Conservation (phyloP, 306 rosid genomes). For the Lagenaria siceraria region DNA sequence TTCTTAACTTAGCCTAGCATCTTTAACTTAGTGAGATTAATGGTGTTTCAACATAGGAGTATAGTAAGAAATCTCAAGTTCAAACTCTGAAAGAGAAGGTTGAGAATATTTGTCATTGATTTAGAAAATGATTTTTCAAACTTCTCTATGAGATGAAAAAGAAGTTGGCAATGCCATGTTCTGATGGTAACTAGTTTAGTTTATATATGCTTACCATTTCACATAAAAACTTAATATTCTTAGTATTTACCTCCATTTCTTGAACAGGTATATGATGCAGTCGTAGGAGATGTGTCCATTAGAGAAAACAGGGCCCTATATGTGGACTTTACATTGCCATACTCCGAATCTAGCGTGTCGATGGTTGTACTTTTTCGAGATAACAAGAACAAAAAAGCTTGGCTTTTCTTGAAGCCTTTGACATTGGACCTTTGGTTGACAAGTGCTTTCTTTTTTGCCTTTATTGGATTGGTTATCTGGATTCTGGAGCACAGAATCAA, state of each 20-base stretch:
- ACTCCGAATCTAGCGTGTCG: slow-evolving; percentile 49
- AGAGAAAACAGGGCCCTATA: slow-evolving; percentile 24
- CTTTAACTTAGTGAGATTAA: neutral
- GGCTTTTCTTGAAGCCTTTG: slow-evolving; percentile 59
- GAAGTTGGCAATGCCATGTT: neutral
- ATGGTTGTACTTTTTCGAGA: slow-evolving; percentile 42
- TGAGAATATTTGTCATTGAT: neutral
- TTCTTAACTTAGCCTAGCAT: neutral
- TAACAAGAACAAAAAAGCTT: slow-evolving; percentile 27
- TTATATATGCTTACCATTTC: neutral
- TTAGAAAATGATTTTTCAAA: neutral
- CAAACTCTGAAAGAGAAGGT: neutral
- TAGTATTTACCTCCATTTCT: neutral
- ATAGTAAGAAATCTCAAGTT: neutral
- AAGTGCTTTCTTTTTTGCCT: slow-evolving; percentile 26
- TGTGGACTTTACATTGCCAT: slow-evolving; percentile 55
- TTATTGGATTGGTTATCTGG: slow-evolving; percentile 58
- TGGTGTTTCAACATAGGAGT: neutral
- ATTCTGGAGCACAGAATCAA: slow-evolving; percentile 51
- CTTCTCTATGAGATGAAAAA: neutral
- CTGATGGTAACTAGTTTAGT: neutral
- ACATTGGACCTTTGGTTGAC: slow-evolving; percentile 51
- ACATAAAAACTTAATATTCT: neutral
- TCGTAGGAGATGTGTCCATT: slow-evolving; percentile 27
- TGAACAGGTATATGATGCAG: slow-evolving; percentile 38